Percentiles rank a stretch among this genome's conserved stretches.
Evolutionary conservation across 1,284 basidiomycete species (phyloP).

Genomic region (Puccinia triticina): DNA sequence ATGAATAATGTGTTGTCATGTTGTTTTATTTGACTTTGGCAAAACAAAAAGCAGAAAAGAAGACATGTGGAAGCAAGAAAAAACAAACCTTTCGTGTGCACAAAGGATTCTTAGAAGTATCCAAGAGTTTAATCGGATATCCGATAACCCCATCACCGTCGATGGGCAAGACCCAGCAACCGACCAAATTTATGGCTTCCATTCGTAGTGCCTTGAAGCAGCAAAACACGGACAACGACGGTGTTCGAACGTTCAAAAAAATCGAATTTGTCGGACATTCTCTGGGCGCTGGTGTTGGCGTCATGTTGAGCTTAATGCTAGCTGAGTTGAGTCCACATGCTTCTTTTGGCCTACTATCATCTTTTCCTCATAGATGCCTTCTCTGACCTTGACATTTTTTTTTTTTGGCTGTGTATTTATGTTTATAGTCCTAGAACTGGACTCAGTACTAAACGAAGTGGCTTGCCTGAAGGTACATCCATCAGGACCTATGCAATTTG

Average conservation of each 20-base stretch:
- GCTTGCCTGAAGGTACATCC: conserved; percentile 24
- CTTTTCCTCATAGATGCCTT: background rate
- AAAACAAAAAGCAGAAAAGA: background rate
- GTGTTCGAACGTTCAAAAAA: conserved; percentile 34
- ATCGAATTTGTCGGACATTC: conserved; percentile 71
- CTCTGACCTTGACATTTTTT: background rate
- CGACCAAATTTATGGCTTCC: conserved; percentile 8
- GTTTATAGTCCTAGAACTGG: conserved; percentile 29
- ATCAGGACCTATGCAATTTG: conserved; percentile 37
- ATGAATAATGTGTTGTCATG: no score
- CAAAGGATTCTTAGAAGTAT: conserved; percentile 29
- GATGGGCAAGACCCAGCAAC: background rate
- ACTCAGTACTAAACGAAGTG: conserved; percentile 19
- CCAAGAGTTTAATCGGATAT: background rate
- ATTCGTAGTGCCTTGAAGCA: conserved; percentile 12
- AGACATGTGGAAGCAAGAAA: background rate
- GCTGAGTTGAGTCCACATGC: conserved; percentile 68
- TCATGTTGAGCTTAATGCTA: conserved; percentile 79
- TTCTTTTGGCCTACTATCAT: background rate
- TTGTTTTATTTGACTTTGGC: background rate
- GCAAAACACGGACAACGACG: background rate
- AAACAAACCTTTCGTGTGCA: conserved; percentile 18
- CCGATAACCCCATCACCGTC: background rate
- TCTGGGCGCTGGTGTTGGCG: conserved; percentile 81
- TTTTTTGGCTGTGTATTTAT: background rate